Evolutionary conservation across 148 eudicot genomes (phyloP).

Genomic region (Spergularia bocconei): DNA sequence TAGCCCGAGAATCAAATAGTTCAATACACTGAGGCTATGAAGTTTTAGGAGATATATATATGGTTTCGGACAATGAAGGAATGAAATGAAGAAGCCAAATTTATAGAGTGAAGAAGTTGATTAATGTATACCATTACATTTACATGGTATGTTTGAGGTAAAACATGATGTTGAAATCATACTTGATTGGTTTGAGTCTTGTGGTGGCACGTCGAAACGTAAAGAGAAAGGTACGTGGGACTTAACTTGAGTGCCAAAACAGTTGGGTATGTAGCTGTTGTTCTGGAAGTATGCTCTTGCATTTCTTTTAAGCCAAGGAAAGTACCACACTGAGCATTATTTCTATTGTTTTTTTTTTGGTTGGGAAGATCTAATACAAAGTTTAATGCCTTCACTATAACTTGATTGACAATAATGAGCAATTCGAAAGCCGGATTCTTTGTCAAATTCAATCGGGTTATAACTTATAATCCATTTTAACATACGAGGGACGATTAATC

Average conservation of each 20-base stretch:
- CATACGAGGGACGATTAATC: no score
- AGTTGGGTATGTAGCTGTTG: not conserved
- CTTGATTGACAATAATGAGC: no score
- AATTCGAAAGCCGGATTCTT: no score
- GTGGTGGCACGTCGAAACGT: slow-evolving; percentile 16
- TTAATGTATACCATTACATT: no score
- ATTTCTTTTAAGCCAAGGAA: slow-evolving; percentile 17
- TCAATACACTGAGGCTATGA: not conserved
- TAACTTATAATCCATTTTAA: no score
- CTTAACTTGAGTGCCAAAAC: slow-evolving; percentile 5
- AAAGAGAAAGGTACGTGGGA: not conserved
- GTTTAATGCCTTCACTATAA: no score
- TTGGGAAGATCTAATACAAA: no score
- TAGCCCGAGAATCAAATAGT: no score
- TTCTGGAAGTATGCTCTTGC: not conserved
- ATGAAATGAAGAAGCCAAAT: slow-evolving; percentile 3
- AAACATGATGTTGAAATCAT: slow-evolving; percentile 9
- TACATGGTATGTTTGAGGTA: no score
- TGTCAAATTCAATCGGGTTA: no score
- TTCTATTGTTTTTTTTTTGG: not conserved
- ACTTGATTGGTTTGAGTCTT: slow-evolving; percentile 11
- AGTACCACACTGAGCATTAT: not conserved
- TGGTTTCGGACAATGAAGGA: not conserved
- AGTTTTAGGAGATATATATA: not conserved
- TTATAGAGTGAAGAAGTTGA: slow-evolving; percentile 15